Base-by-base conservation (phyloP, 1,284 basidiomycete species). In the Austroboletus niveus region DNA sequence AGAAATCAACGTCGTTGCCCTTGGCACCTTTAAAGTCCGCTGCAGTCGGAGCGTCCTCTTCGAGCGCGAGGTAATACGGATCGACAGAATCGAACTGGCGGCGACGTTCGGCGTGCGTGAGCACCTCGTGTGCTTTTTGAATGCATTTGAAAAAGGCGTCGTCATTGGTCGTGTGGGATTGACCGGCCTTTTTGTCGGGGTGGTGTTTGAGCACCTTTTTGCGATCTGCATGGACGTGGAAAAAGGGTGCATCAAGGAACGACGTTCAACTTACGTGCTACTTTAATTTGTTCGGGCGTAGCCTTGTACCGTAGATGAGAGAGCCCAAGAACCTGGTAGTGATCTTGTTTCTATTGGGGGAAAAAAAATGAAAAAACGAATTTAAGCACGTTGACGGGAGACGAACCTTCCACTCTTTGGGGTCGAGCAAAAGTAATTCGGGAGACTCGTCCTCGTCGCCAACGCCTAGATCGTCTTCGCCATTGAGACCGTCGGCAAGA, bases 81-180 rank as follows among this genome's bases (percentile, higher is more conserved):
- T 99, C 96, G 53, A 96, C 90, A 2, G 93, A 97, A 75, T 99
- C 97, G 73, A 98, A 99, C 72, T 98, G 94, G 46, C 92, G 86
- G 58, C 94, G 87, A 64, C 87, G 87, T 67, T 98, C 94, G 17
- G 84, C 70, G 74, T 96, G 82, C 53, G 86, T 89, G 48, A 99
- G 85, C 41, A 94, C 87, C 64, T 99, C 96, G 73, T 90, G 85
- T 20, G 95, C 94, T 73, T 99, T 99, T 74, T 92, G 88, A 63
- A 99, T 98, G 70, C 96, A 99, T 76, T 99, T 99, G 91, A 99
- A 99, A 81, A 99, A 99, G 5, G 87, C 87, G 68, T 99, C 96
- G 73, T 98, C 95, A 75, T 98, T 98, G 50, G 83, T 80, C 52
- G 84, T 80, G 58, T 85, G 85, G 2, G 81, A 76, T 17, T 75